Percentiles rank a stretch among this genome's conserved stretches.
Conservation (phyloP, 108 stramenopile genomes). For the Fragilariopsis cylindrus region DNA sequence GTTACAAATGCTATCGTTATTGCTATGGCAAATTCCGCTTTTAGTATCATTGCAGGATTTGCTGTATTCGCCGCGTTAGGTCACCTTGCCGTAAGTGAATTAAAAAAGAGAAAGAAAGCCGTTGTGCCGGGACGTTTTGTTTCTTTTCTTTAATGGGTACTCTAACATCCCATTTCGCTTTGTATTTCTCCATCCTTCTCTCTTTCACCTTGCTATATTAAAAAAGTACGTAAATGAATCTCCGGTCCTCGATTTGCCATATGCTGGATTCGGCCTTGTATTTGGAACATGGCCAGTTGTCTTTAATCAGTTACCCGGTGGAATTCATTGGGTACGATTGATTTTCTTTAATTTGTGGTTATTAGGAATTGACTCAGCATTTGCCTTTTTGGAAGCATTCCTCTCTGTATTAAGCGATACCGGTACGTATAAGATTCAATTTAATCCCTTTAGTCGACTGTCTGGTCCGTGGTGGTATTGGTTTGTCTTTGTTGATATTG, state of each 20-base stretch:
- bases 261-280: constrained; percentile 46
- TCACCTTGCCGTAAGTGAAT: constrained; percentile 32
- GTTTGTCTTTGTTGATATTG: neutral
- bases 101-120: no score
- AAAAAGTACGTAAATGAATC: neutral
- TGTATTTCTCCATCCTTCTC: no score
- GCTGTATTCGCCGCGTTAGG: constrained; percentile 71
- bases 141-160: no score
- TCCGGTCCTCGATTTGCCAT: constrained; percentile 20
- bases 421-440: neutral
- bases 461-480: neutral
- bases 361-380: constrained; percentile 69
- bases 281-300: constrained; percentile 68
- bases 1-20: constrained; percentile 53
- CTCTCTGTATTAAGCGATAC: constrained; percentile 15
- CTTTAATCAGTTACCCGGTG: constrained; percentile 52
- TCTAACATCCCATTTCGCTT: no score
- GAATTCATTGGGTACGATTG: constrained; percentile 53
- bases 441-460: neutral
- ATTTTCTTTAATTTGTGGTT: constrained; percentile 59
- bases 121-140: neutral
- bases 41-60: constrained; percentile 63
- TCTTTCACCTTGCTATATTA: no score
- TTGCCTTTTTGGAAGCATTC: constrained; percentile 36
- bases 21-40: constrained; percentile 46